Evolutionary conservation across 805 yeast species (phyloP), one percentile per base, ranked within the genome.

Genomic region (Saturnispora gosingensis): DNA sequence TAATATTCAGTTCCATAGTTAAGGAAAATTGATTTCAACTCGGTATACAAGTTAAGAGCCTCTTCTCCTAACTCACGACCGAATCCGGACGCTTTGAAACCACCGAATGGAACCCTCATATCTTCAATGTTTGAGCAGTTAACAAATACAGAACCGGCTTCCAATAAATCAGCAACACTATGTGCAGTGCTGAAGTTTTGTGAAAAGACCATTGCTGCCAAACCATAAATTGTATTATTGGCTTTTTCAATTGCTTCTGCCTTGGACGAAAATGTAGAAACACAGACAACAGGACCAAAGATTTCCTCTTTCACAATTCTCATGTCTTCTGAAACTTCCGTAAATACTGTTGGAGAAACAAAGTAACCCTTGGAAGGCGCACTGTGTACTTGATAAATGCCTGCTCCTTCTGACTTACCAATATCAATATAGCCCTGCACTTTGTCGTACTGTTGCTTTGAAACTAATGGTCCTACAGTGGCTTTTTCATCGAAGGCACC

Each of bases 141-240:
- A 60, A 84, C 70, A 79, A 85, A 84, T 27, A 83, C 80, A 48
- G 78, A 77, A 25, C 91, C 91, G 5, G 85, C 80, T 58, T 80
- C 76, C 51, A 84, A 65, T 39, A 76, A 77, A 43, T 65, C 68
- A 8, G 65, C 66, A 39, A 65, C 64, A 25, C 61, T 51, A 42
- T 85, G 86, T 3, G 88, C 93, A 52, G 76, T 72, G 50, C 75
- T 72, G 55, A 86, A 72, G 64, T 85, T 82, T 55, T 71, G 69
- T 44, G 95, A 80, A 74, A 87, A 88, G 10, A 88, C 78, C 63
- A 90, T 83, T 4, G 90, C 87, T 9, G 90, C 95, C 52, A 88
- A 77, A 5, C 96, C 96, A 63, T 86, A 88, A 49, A 74, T 75
- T 10, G 88, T 75, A 59, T 77, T 78, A 66, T 88, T 88, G 58